These are phyloP conservation scores for Lathyrus sativus DNA, from an alignment of 306 rosid species.

Conservation along the genomic window DNA sequence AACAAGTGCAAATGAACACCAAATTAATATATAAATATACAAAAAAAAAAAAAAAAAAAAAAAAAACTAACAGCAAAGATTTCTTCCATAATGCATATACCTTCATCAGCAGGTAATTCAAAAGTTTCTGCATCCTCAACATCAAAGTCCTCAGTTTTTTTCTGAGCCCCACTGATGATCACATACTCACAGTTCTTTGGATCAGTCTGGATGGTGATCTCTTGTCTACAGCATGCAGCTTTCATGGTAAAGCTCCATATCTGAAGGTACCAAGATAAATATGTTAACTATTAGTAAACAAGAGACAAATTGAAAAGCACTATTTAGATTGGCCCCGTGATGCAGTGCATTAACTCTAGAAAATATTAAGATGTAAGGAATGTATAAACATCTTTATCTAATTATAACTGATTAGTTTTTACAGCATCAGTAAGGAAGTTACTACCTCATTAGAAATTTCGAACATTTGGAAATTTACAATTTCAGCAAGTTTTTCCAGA, in stretches of 20 bases:
- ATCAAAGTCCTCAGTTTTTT: constrained; percentile 75
- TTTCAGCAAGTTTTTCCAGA: no score
- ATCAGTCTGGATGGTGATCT: constrained; percentile 88
- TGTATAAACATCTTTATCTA: background rate
- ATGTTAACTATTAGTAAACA: background rate
- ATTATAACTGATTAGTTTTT: background rate
- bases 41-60: background rate
- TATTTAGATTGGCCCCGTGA: background rate
- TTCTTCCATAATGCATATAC: constrained; percentile 36
- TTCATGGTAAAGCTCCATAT: constrained; percentile 97
- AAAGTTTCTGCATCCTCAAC: constrained; percentile 88
- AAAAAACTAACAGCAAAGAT: background rate
- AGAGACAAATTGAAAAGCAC: background rate
- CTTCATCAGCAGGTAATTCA: constrained; percentile 87
- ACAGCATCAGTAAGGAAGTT: no score
- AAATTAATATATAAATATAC: background rate
- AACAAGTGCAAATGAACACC: background rate
- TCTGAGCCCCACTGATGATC: constrained; percentile 77
- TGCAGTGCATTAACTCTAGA: constrained; percentile 5
- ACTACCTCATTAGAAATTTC: no score
- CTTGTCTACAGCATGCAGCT: constrained; percentile 85
- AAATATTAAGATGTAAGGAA: constrained; percentile 1
- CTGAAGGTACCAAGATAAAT: constrained; percentile 49
- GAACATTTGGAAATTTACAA: no score
- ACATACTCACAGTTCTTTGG: constrained; percentile 83